Base-by-base conservation (phyloP, 2,329 filamentous ascomycete species). In the Hymenoscyphus occultus region DNA sequence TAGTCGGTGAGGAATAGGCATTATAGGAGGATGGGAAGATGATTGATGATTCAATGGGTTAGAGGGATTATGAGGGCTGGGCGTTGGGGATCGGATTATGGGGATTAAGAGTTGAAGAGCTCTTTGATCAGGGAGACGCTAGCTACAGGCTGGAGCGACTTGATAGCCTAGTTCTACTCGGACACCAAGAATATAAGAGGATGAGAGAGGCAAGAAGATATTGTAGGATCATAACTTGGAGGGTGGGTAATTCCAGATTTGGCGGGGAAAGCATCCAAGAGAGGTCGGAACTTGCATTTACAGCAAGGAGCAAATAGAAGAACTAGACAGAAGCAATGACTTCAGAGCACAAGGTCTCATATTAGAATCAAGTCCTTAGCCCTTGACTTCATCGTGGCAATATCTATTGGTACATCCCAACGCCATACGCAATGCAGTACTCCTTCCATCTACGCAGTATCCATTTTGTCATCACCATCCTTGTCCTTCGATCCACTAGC, bases 381-480 rank as follows among this genome's bases (percentile, higher is more conserved):
- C 48, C 48, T 28, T 54, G 48, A 62, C 64, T 66, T 56, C 67
- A 67, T 65, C 59, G 57, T 66, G 60, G 68, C 61, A 60, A 69
- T 69, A 72, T 74, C 72, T 75, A 74, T 68, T 73, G 64, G 67
- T 74, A 76, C 73, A 76, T 70, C 70, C 72, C 65, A 76, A 76
- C 74, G 73, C 74, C 73, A 68, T 62, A 67, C 67, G 69, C 71
- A 73, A 75, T 75, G 72, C 72, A 70, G 67, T 67, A 45, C 58
- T 63, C 58, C 61, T 59, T 31, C 65, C 66, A 60, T 67, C 69
- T 83, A 93, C 79, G 92, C 92, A 68, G 90, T 96, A 78, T 97
- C 93, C 93, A 97, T 97, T 85, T 90, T 93, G 78, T 95, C 91
- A 73, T 83, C 81, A 63, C 84, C 84, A 68, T 80, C 80, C 65